Conservation (phyloP, 106 monocot genomes). For the Dendrobium huoshanense region DNA sequence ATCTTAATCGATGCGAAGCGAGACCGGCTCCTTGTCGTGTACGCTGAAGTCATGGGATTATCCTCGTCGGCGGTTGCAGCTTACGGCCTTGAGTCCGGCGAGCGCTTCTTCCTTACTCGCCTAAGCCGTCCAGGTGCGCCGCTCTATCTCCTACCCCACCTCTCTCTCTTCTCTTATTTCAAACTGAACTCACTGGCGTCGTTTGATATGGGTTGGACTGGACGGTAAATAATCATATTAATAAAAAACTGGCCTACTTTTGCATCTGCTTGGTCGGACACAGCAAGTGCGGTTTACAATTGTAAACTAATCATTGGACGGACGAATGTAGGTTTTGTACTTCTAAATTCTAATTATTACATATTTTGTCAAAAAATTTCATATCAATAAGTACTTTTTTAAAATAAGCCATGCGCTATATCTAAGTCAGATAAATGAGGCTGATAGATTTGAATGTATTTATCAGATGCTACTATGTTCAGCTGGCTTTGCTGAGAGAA, state of each 20-base stretch:
- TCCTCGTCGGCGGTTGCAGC: conserved; percentile 54
- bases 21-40: conserved; percentile 59
- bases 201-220: neutral
- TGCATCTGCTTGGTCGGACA: no score
- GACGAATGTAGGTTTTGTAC: no score
- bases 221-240: neutral
- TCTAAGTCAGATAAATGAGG: no score
- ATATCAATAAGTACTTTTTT: no score
- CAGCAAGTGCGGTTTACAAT: no score
- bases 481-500: no score
- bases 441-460: no score
- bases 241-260: neutral
- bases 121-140: conserved; percentile 50
- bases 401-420: no score
- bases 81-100: conserved; percentile 52
- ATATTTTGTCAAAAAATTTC: no score
- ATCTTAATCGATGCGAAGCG: conserved; percentile 44
- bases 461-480: no score
- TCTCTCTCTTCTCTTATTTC: neutral
- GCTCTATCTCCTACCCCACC: neutral
- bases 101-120: conserved; percentile 49
- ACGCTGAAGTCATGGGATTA: conserved; percentile 32
- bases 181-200: neutral
- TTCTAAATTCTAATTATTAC: no score
- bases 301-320: no score